Conservation (phyloP, 768 basidiomycete species). For the Serpula lacrymans region DNA sequence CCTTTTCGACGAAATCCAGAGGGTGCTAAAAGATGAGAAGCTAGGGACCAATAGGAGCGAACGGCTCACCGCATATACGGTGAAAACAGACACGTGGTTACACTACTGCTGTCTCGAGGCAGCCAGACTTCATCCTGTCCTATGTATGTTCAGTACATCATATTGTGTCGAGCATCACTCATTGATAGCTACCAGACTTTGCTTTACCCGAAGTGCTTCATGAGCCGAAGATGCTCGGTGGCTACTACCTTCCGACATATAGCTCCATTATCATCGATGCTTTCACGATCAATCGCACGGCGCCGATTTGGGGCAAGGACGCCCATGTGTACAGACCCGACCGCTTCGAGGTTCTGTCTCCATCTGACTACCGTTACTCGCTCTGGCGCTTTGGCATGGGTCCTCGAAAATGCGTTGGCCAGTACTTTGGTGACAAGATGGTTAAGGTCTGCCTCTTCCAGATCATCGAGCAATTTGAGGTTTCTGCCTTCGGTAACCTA, state of each 20-base stretch:
- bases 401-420: slow-evolving; percentile 4
- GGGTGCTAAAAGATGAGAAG: not conserved
- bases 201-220: not conserved
- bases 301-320: slow-evolving; percentile 3
- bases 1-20: not conserved
- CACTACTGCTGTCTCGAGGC: slow-evolving; percentile 5
- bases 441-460: too few species aligned
- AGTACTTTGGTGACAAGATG: slow-evolving; percentile 3
- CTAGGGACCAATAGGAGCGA: not conserved
- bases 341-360: not conserved
- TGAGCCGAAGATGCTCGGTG: slow-evolving; percentile 2
- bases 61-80: not conserved
- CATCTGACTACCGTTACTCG: slow-evolving; percentile 3
- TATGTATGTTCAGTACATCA: not conserved
- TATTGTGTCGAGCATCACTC: not conserved
- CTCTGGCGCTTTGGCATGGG: slow-evolving; percentile 4
- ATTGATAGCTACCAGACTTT: not conserved
- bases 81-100: not conserved
- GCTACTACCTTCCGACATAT: slow-evolving; percentile 3
- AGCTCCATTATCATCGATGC: slow-evolving; percentile 3
- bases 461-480: too few species aligned
- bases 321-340: slow-evolving; percentile 1
- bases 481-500: too few species aligned
- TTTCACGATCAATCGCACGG: slow-evolving; percentile 2
- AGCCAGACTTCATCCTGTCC: not conserved